Base-by-base conservation (phyloP, 306 rosid species). In the Lupinus albus region DNA sequence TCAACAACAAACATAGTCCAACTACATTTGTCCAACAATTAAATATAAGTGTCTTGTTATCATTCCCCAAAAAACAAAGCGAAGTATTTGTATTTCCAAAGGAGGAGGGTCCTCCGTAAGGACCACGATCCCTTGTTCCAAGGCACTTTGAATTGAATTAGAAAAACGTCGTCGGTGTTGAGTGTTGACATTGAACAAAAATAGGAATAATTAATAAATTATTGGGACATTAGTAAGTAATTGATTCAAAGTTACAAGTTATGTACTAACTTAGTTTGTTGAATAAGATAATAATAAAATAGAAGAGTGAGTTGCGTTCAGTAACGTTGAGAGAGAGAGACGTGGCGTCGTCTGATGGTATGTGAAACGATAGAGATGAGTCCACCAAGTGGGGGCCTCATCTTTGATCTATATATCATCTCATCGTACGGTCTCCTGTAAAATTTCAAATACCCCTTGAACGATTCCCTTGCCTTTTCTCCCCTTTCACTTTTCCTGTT, bases 331-430 rank as follows among this genome's bases (percentile, higher is more conserved):
- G 72, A 90, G 39, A 82, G 61, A 0, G 96, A 90, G 61, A 84
- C 75, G 83, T 90, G 87, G 67, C 82, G 88, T 11, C 92, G 83
- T 64, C 84, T 76, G 11, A 87, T 18, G 11, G 83, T 81, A 0
- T 88, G 93, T 11, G 91, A 81, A 30, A 88, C 97, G 14, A 90
- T 91, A 79, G 99, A 94, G 70, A 89, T 76, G 35, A 89, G 84
- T 14, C 96, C 91, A 1, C 91, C 95, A 0, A 80, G 88, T 64
- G 97, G 97, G 63, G 97, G 89, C 76, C 87, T 62, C 95, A 91
- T 91, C 87, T 88, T 91, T 49, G 97, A 86, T 85, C 95, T 78
- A 49, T 88, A 91, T 0, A 86, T 57, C 92, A 81, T 84, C 79
- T 91, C 97, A 4, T 88, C 95, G 71, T 86, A 91, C 8, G 92